phyloP scores from a whole-genome alignment of 163 green algal genomes.

The Smithsoniella earleae region DNA sequence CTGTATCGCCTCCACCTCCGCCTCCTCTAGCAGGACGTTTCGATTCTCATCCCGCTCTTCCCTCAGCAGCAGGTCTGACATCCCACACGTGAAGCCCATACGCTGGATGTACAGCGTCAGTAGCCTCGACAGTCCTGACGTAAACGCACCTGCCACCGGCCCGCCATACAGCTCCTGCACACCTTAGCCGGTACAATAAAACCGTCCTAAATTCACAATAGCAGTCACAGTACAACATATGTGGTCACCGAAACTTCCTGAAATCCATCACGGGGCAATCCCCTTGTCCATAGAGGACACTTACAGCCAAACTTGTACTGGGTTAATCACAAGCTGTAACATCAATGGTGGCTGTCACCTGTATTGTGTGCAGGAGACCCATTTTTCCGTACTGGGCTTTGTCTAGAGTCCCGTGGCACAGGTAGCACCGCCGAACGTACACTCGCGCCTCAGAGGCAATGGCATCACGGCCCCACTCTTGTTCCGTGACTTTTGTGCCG shows the following conservation, averaged over 20 bases:
- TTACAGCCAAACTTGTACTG: too few species aligned
- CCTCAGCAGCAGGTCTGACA: constrained; percentile 82
- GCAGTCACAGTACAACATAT: too few species aligned
- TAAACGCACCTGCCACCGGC: constrained; percentile 59
- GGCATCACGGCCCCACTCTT: background rate
- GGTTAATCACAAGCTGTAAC: too few species aligned
- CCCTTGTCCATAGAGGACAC: too few species aligned
- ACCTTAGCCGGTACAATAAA: too few species aligned
- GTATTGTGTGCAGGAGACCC: constrained; percentile 88
- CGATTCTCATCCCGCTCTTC: constrained; percentile 51
- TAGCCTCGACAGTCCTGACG: constrained; percentile 71
- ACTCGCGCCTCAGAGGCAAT: constrained; percentile 58
- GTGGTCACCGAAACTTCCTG: too few species aligned
- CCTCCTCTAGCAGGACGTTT: constrained; percentile 42
- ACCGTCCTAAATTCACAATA: too few species aligned
- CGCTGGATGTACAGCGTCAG: constrained; percentile 80
- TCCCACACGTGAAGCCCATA: constrained; percentile 84
- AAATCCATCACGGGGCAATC: too few species aligned
- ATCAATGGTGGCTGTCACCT: too few species aligned
- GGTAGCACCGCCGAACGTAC: constrained; percentile 58
- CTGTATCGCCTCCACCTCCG: constrained; percentile 46
- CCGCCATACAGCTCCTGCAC: constrained; percentile 86
- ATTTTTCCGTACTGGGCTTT: constrained; percentile 91
- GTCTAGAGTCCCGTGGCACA: constrained; percentile 69
- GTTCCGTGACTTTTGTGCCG: constrained; percentile 51